phyloP scores from a whole-genome alignment of 768 basidiomycete genomes.

The Cubamyces sp. region DNA sequence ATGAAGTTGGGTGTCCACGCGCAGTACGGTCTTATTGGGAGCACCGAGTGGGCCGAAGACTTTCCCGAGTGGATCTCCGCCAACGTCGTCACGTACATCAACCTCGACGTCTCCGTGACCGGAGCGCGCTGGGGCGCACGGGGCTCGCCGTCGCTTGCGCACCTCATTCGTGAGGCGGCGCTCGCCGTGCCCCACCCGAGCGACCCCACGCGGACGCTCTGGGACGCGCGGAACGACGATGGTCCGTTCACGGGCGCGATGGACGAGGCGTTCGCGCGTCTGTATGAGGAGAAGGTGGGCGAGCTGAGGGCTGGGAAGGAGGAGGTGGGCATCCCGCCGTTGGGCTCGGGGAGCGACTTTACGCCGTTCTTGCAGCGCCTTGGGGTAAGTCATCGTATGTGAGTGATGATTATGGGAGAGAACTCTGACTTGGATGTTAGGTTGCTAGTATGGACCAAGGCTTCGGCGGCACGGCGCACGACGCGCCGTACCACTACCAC shows the following conservation, averaged over 20 bases:
- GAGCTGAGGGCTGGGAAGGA: slow-evolving; percentile 23
- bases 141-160: slow-evolving; percentile 83
- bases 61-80: slow-evolving; percentile 80
- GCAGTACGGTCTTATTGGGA: slow-evolving; percentile 75
- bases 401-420: slow-evolving; percentile 23
- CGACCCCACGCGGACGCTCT: slow-evolving; percentile 62
- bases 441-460: slow-evolving; percentile 42
- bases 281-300: slow-evolving; percentile 42
- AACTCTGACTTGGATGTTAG: slow-evolving; percentile 23
- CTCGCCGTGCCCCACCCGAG: slow-evolving; percentile 76
- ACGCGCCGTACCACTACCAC: slow-evolving; percentile 63
- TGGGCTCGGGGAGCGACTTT: slow-evolving; percentile 89
- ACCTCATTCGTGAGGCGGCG: slow-evolving; percentile 70
- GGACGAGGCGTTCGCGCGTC: slow-evolving; percentile 47
- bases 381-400: slow-evolving; percentile 49
- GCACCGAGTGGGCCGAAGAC: slow-evolving; percentile 94
- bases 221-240: slow-evolving; percentile 72
- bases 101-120: slow-evolving; percentile 48
- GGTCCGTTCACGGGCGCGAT: slow-evolving; percentile 51
- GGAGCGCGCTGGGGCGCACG: slow-evolving; percentile 45
- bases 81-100: slow-evolving; percentile 86
- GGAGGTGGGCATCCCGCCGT: slow-evolving; percentile 49
- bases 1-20: neutral
- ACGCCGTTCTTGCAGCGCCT: slow-evolving; percentile 88
- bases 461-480: slow-evolving; percentile 41